Evolutionary conservation across 2,329 filamentous ascomycete species (phyloP), one percentile per base, ranked within the genome.

Genomic region (Lachnellula occidentalis): DNA sequence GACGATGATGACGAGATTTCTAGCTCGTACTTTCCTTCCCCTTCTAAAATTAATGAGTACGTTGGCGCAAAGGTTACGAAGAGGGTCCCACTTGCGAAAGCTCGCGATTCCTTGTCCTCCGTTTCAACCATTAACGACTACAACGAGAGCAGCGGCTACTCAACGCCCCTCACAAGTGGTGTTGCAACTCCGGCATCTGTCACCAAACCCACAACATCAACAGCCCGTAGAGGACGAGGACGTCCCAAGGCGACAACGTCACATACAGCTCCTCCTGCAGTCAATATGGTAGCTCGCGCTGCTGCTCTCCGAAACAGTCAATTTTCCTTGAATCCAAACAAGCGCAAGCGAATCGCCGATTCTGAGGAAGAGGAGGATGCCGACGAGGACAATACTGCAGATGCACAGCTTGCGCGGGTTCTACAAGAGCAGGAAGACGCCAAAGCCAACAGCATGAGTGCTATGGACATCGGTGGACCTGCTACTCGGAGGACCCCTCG

Each of bases 141-240:
- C 51, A 72, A 73, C 5, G 78, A 73, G 11, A 58, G 57, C 37
- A 73, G 74, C 37, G 78, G 76, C 17, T 79, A 78, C 62, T 82
- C 81, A 55, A 87, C 85, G 3, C 83, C 83, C 4, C 79, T 74
- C 37, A 87, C 85, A 19, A 85, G 81, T 67, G 74, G 77, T 51
- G 72, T 74, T 46, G 74, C 73, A 17, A 85, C 82, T 9, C 82
- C 64, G 15, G 61, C 21, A 71, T 74, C 22, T 74, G 74, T 8
- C 59, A 52, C 48, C 60, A 69, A 48, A 65, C 63, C 50, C 55
- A 61, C 57, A 34, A 41, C 34, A 7, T 58, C 46, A 14, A 39
- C 55, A 45, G 46, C 51, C 62, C 67, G 57, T 66, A 64, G 61
- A 61, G 58, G 63, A 45, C 60, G 61, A 61, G 59, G 63, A 42